Base-by-base conservation (phyloP, 2,329 filamentous ascomycete species). In the Pseudogymnoascus verrucosus region DNA sequence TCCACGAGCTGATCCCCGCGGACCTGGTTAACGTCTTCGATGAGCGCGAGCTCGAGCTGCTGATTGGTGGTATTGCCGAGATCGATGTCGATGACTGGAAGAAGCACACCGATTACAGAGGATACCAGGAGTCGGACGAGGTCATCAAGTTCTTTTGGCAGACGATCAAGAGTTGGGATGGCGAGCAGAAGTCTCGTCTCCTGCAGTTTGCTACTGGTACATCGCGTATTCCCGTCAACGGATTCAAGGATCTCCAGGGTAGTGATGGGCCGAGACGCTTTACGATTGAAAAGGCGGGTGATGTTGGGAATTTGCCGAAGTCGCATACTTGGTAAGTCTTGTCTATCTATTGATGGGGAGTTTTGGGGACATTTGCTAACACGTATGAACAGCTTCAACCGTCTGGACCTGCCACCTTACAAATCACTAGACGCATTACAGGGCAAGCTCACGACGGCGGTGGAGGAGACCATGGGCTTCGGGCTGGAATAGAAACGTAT, bases 51-150 rank as follows among this genome's bases (percentile, higher is more conserved):
- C 82, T 99, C 59, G 95, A 99, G 78, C 79, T 99, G 69, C 83
- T 99, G 69, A 98, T 99, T 73, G 95, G 95, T 69, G 95, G 95
- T 83, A 99, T 99, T 71, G 95, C 95, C n/a, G 95, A 99, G 78
- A 99, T 99, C 70, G 95, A 99, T 73, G 93, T 99, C 14, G 95
- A 99, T 65, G 95, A 99, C 78, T 99, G 95, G 95, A 98, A 99
- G 89, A 99, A 99, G 82, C 95, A 99, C 79, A 99, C 95, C 57
- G 95, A 99, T 74, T 99, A 99, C 78, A 89, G 95, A 70, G 95
- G 95, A 63, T 99, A 99, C 82, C 97, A 96, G 8, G 95, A 99
- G 78, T 92, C 88, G 64, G 95, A 99, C 71, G 91, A 97, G 73
- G 95, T 99, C 26, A 95, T 99, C 69, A 90, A 96, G 76, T 93